These are phyloP conservation scores for Patellifolia procumbens DNA, from an alignment of 179 eudicot species.

Conservation along the genomic window DNA sequence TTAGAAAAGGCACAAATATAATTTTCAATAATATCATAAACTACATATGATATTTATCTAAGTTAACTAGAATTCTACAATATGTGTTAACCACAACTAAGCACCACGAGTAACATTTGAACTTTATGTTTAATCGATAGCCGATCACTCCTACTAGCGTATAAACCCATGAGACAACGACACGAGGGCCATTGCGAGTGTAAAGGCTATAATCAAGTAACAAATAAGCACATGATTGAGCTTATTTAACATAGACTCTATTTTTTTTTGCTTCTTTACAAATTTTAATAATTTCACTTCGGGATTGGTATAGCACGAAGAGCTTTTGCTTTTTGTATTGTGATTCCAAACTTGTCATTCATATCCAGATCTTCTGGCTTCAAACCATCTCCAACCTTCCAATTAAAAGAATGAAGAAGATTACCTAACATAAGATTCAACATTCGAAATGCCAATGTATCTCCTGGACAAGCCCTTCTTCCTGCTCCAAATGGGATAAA, in stretches of 20 bases:
- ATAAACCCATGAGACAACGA: too few species aligned
- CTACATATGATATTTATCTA: too few species aligned
- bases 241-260: background rate
- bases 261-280: background rate
- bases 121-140: too few species aligned
- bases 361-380: slow-evolving; percentile 41
- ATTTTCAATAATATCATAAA: too few species aligned
- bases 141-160: too few species aligned
- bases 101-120: too few species aligned
- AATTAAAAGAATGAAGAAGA: slow-evolving; percentile 48
- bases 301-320: slow-evolving; percentile 41
- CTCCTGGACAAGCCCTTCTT: slow-evolving; percentile 28
- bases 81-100: too few species aligned
- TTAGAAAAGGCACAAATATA: too few species aligned
- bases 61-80: too few species aligned
- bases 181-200: too few species aligned
- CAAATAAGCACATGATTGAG: background rate
- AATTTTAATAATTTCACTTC: background rate
- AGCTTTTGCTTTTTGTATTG: slow-evolving; percentile 38
- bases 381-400: slow-evolving; percentile 43
- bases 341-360: slow-evolving; percentile 44
- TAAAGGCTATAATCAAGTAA: background rate
- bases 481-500: slow-evolving; percentile 33
- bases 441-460: slow-evolving; percentile 30
- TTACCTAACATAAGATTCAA: slow-evolving; percentile 31